These are phyloP conservation scores for Apostasia ramifera DNA, from an alignment of 106 monocot species.

Conservation along the genomic window DNA sequence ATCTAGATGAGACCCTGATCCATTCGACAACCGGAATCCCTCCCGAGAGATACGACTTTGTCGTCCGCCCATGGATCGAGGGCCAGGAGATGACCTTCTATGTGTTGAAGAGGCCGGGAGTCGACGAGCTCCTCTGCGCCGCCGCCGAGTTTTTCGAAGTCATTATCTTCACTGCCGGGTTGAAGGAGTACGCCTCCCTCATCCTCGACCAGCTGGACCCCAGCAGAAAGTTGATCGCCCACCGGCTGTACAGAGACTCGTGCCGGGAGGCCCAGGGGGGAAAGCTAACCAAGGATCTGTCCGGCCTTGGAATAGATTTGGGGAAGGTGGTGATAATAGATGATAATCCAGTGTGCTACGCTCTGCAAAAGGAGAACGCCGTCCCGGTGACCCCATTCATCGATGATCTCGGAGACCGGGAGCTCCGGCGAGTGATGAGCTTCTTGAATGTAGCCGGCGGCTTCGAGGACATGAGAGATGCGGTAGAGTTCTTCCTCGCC, in stretches of 20 bases:
- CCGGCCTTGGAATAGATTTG: constrained; percentile 43
- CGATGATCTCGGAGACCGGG: constrained; percentile 43
- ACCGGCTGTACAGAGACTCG: constrained; percentile 75
- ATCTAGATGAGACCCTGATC: constrained; percentile 90
- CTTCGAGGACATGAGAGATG: constrained; percentile 64
- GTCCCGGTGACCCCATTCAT: constrained; percentile 54
- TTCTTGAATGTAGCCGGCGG: constrained; percentile 37
- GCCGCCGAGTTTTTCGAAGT: constrained; percentile 52
- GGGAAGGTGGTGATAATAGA: constrained; percentile 59
- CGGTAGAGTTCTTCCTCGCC: constrained; percentile 5
- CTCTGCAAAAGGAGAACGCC: constrained; percentile 69
- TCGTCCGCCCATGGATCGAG: constrained; percentile 54
- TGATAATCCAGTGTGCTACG: constrained; percentile 74
- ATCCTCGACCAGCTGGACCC: constrained; percentile 82
- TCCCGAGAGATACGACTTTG: constrained; percentile 56
- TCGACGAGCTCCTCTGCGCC: constrained; percentile 44
- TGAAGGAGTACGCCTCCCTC: constrained; percentile 75
- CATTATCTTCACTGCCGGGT: constrained; percentile 85
- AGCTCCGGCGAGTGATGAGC: constrained; percentile 46
- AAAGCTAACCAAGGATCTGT: constrained; percentile 64
- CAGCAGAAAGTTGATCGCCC: constrained; percentile 30
- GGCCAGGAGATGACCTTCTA: constrained; percentile 60
- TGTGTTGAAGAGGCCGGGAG: constrained; percentile 75
- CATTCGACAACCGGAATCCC: constrained; percentile 56
- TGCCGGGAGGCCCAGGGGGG: constrained; percentile 64